A percentile compares a stretch with the other conserved stretches of the same genome.
phyloP scores from a whole-genome alignment of 2,329 filamentous ascomycete genomes.

The Fusarium tupiense region DNA sequence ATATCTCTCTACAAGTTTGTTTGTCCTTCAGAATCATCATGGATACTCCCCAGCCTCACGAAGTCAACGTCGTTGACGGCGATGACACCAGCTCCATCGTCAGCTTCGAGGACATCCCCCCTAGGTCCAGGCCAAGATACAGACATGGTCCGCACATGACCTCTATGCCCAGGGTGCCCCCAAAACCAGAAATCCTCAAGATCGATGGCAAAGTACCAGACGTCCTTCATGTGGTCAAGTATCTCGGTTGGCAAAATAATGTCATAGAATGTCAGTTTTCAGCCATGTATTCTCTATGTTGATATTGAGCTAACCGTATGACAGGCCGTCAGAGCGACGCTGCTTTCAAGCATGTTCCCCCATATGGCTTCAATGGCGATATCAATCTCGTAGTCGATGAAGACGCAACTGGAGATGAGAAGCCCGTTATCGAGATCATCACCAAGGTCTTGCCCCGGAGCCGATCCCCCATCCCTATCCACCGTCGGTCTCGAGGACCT shows the following conservation, averaged over 20 bases:
- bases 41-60: constrained; percentile 16
- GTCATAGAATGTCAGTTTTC: constrained; percentile 50
- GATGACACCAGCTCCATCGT: constrained; percentile 35
- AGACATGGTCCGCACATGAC: not conserved
- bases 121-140: not conserved
- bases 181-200: constrained; percentile 30
- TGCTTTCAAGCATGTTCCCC: constrained; percentile 50
- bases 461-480: not conserved
- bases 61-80: constrained; percentile 14
- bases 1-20: not conserved
- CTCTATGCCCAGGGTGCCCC: not conserved
- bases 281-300: not conserved
- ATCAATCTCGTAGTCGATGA: constrained; percentile 27
- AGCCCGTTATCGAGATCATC: constrained; percentile 56
- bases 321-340: constrained; percentile 51
- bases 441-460: constrained; percentile 49
- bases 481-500: constrained; percentile 2
- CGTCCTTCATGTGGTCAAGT: constrained; percentile 55
- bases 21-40: constrained; percentile 14
- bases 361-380: constrained; percentile 41
- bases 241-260: constrained; percentile 47
- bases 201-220: constrained; percentile 52
- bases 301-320: constrained; percentile 14
- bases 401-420: constrained; percentile 24
- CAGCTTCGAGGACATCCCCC: constrained; percentile 38